A percentile compares a stretch with the other conserved stretches of the same genome.
Conservation (phyloP, 2,329 filamentous ascomycete genomes). For the Xylaria sp. region DNA sequence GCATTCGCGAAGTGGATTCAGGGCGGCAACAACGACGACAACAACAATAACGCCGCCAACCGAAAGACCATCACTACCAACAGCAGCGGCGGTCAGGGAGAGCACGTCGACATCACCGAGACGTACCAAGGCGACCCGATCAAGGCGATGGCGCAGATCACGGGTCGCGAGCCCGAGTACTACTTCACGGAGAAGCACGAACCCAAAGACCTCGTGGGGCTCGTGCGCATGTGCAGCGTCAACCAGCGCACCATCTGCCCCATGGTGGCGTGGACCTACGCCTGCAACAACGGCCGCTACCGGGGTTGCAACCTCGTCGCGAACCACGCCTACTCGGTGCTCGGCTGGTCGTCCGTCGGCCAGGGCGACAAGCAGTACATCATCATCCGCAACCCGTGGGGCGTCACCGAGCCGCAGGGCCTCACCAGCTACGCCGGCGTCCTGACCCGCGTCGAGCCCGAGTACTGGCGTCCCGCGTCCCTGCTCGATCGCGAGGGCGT, state of each 20-base stretch:
- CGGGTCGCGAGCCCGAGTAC: constrained; percentile 53
- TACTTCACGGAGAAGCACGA: constrained; percentile 51
- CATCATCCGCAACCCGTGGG: constrained; percentile 58
- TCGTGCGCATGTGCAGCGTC: constrained; percentile 55
- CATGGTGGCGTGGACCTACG: constrained; percentile 56
- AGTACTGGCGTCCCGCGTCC: constrained; percentile 53
- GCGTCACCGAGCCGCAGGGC: constrained; percentile 56
- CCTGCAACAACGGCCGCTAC: constrained; percentile 51
- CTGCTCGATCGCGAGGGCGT: constrained; percentile 53
- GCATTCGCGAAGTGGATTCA: constrained; percentile 60
- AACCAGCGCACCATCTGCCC: constrained; percentile 58
- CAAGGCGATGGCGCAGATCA: constrained; percentile 59
- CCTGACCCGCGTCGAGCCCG: constrained; percentile 53
- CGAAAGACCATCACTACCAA: background rate
- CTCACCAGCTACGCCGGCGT: constrained; percentile 55
- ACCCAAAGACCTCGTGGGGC: constrained; percentile 50
- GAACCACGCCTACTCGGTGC: constrained; percentile 59
- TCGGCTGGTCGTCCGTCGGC: constrained; percentile 52
- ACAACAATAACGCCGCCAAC: background rate
- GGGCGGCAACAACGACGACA: constrained; percentile 30
- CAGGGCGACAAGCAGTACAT: constrained; percentile 54
- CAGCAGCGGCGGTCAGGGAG: constrained; percentile 21
- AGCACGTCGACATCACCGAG: constrained; percentile 56
- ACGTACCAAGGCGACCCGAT: constrained; percentile 56
- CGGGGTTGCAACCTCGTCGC: constrained; percentile 57